Base-by-base conservation (phyloP, 805 yeast genomes). In the Priceomyces melissophilus region DNA sequence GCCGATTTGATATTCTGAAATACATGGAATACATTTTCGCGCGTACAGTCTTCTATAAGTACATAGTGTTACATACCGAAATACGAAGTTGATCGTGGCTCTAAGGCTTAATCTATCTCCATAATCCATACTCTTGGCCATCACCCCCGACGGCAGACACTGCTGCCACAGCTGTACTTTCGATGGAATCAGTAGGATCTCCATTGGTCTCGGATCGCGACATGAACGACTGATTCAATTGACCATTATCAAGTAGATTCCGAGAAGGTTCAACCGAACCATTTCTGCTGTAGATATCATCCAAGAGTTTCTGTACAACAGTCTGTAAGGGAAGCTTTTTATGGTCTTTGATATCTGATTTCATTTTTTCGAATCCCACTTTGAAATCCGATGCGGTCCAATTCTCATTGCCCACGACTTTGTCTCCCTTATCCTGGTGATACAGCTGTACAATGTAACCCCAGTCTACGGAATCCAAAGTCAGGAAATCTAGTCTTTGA, bases 311-410 rank as follows among this genome's bases (percentile, higher is more conserved):
- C 10, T 46, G 47, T 11, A 58, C 23, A 12, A 53, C 43, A 4
- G 42, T 45, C 11, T 40, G 43, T 25, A 58, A 50, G 1, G 42
- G 13, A 15, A 48, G 32, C 20, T 43, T 46, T 32, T 43, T 45
- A 36, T 49, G 44, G 41, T 78, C 83, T 39, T 77, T 70, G 10
- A 81, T 62, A 4, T 73, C 63, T 6, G 71, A 49, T 50, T 76
- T 74, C 77, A 83, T 70, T 45, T 73, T 75, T 41, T 80, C 86
- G 53, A 79, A 84, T 33, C 81, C 80, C 11, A 72, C 67, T 45
- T 73, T 71, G 45, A 84, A 71, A 59, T 86, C 93, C 1, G 71
- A 53, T 1, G 82, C 81, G 2, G 73, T 66, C 87, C 87, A 83
- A 20, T 46, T 49, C 12, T 36, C 41, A 5, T 40, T 37, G 2